phyloP scores from a whole-genome alignment of 352 stramenopile genomes.

The Peronospora tabacina region DNA sequence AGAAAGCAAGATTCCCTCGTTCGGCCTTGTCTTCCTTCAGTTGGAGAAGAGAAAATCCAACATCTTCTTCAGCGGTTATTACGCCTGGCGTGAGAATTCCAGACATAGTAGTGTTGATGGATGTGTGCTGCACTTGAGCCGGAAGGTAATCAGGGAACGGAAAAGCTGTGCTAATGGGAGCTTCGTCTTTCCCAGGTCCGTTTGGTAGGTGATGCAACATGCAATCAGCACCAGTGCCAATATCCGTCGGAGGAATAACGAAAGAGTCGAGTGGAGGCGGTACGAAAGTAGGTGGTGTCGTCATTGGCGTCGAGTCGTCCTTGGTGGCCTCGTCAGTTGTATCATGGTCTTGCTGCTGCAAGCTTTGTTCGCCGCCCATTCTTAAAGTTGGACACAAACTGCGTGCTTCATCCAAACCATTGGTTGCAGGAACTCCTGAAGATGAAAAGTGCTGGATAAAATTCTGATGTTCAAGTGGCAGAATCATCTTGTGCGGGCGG shows the following conservation, averaged over 20 bases:
- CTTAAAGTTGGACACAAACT: slow-evolving; percentile 9
- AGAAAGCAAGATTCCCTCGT: slow-evolving; percentile 15
- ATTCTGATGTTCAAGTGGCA: slow-evolving; percentile 17
- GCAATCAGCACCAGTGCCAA: slow-evolving; percentile 6
- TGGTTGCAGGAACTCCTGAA: slow-evolving; percentile 8
- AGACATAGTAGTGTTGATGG: not conserved
- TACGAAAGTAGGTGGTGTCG: slow-evolving; percentile 12
- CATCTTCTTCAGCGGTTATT: slow-evolving; percentile 2
- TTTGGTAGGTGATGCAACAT: slow-evolving; percentile 14
- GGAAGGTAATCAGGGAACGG: slow-evolving; percentile 17
- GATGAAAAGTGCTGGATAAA: slow-evolving; percentile 11
- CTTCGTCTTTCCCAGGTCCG: slow-evolving; percentile 5
- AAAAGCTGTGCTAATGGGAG: slow-evolving; percentile 11
- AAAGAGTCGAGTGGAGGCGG: slow-evolving; percentile 21
- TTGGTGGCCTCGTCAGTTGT: slow-evolving; percentile 11
- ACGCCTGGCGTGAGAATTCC: slow-evolving; percentile 8
- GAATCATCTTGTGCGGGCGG: slow-evolving; percentile 14
- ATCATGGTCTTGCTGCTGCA: slow-evolving; percentile 14
- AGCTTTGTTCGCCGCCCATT: slow-evolving; percentile 8
- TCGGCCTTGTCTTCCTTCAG: slow-evolving; percentile 23
- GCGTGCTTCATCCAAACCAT: slow-evolving; percentile 2
- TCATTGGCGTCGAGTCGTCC: slow-evolving; percentile 12
- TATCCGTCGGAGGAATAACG: slow-evolving; percentile 12
- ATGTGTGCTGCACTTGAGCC: slow-evolving; percentile 5
- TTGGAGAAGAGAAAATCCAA: slow-evolving; percentile 10